phyloP scores from a whole-genome alignment of 2,329 filamentous ascomycete genomes.

The Beauveria pseudobassiana region DNA sequence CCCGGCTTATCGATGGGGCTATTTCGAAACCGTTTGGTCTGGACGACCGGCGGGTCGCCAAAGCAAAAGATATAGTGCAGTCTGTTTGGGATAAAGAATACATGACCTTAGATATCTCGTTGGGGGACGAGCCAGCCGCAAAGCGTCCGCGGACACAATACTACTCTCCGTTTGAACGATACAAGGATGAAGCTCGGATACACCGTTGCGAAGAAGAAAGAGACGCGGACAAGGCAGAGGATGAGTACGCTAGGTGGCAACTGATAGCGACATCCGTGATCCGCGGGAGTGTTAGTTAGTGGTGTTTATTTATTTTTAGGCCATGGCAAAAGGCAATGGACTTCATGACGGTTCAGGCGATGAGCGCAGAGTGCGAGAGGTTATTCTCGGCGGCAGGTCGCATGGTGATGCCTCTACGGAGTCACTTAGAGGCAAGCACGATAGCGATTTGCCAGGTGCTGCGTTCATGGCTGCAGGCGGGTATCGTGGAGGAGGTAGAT shows the following conservation, averaged over 20 bases:
- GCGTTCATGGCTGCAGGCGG: too few relatives aligned
- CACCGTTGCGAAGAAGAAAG: not conserved
- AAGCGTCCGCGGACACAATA: not conserved
- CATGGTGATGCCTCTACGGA: not conserved
- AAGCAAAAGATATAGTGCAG: not conserved
- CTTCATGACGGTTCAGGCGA: not conserved
- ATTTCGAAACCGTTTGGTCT: too few relatives aligned
- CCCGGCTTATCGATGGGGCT: too few relatives aligned
- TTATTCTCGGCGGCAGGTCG: not conserved
- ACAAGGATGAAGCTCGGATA: not conserved
- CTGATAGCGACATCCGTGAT: not conserved
- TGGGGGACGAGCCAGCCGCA: not conserved
- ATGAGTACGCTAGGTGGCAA: not conserved
- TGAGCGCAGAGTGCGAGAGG: not conserved
- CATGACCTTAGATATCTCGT: not conserved
- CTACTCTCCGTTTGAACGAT: not conserved
- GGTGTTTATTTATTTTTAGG: too few relatives aligned
- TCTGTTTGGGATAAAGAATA: not conserved
- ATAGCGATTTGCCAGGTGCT: too few relatives aligned
- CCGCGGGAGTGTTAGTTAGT: not conserved
- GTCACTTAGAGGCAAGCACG: not conserved
- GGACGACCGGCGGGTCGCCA: not conserved
- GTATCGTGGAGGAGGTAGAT: too few relatives aligned
- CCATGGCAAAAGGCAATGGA: not conserved
- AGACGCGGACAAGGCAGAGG: not conserved